Conservation (phyloP, 306 rosid species). For the Acacia crassicarpa region DNA sequence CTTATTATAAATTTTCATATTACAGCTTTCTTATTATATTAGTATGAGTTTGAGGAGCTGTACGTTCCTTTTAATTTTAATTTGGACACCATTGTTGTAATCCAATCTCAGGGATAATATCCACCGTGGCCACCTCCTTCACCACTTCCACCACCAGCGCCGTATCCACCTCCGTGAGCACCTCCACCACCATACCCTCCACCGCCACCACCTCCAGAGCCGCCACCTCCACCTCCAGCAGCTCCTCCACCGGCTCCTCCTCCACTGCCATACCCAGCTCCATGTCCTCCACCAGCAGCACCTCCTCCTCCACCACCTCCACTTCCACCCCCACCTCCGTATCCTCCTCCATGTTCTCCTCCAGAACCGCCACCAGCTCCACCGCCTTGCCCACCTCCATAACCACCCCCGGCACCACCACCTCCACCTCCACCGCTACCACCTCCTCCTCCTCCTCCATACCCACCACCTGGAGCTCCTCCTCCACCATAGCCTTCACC, state of each 20-base stretch:
- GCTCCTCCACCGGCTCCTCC: slow-evolving; percentile 39
- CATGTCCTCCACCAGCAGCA: slow-evolving; percentile 45
- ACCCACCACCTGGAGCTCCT: background rate
- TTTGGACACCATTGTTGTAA: background rate
- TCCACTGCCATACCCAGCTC: slow-evolving; percentile 53
- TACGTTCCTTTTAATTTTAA: background rate
- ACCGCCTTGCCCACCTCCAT: background rate
- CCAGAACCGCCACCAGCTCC: background rate
- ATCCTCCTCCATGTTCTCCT: slow-evolving; percentile 40
- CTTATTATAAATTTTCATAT: slow-evolving; percentile 12
- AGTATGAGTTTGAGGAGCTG: background rate
- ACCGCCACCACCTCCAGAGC: slow-evolving; percentile 41
- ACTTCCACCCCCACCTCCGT: slow-evolving; percentile 32
- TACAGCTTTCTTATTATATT: slow-evolving; percentile 22
- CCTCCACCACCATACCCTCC: slow-evolving; percentile 41
- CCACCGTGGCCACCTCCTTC: slow-evolving; percentile 49
- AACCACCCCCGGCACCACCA: background rate
- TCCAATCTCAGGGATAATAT: slow-evolving; percentile 43
- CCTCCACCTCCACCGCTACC: slow-evolving; percentile 26
- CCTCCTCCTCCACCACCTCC: slow-evolving; percentile 39
- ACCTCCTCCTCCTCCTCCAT: background rate
- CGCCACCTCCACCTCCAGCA: slow-evolving; percentile 30
- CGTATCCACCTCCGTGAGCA: slow-evolving; percentile 39
- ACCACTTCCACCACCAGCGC: slow-evolving; percentile 43
- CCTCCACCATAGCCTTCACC: slow-evolving; percentile 30